Conservation (phyloP, 2,329 filamentous ascomycete genomes). For the Penicillium sp. region DNA sequence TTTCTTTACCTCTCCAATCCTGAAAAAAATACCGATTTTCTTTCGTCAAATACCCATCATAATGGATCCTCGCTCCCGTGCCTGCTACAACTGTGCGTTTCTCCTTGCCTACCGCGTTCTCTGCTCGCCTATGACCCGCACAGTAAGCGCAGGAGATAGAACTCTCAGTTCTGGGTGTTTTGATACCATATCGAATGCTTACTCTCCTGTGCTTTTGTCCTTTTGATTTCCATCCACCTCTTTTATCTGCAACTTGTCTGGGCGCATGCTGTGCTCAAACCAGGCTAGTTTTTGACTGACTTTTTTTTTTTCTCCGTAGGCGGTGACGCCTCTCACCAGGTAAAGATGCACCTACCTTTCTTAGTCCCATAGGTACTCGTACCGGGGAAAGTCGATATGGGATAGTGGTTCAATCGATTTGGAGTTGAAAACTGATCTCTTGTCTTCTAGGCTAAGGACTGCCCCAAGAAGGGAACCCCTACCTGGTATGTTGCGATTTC, state of each 20-base stretch:
- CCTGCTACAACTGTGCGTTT: slow-evolving; percentile 61
- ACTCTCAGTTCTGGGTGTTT: background rate
- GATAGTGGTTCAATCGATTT: background rate
- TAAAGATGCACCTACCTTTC: slow-evolving; percentile 46
- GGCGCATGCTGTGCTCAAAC: background rate
- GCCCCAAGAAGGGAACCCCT: slow-evolving; percentile 77
- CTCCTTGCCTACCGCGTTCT: background rate
- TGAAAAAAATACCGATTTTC: background rate
- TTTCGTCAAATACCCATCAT: slow-evolving; percentile 17
- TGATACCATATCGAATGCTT: background rate
- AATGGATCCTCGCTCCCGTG: slow-evolving; percentile 55
- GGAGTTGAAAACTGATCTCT: slow-evolving; percentile 18
- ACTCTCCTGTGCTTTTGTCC: background rate
- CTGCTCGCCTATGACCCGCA: slow-evolving; percentile 14
- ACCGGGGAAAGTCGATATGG: background rate
- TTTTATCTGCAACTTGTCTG: background rate
- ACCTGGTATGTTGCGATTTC: slow-evolving; percentile 64
- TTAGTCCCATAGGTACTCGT: background rate
- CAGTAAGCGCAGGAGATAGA: slow-evolving; percentile 4
- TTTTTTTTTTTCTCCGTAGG: slow-evolving; percentile 49
- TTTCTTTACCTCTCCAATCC: slow-evolving; percentile 2
- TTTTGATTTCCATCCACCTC: background rate
- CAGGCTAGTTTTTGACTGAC: slow-evolving; percentile 18
- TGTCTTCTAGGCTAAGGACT: slow-evolving; percentile 69
- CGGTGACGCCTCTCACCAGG: slow-evolving; percentile 73